These are phyloP conservation scores for Nothophoma quercina DNA, from an alignment of 2,329 filamentous ascomycete genomes.

Conservation along the genomic window DNA sequence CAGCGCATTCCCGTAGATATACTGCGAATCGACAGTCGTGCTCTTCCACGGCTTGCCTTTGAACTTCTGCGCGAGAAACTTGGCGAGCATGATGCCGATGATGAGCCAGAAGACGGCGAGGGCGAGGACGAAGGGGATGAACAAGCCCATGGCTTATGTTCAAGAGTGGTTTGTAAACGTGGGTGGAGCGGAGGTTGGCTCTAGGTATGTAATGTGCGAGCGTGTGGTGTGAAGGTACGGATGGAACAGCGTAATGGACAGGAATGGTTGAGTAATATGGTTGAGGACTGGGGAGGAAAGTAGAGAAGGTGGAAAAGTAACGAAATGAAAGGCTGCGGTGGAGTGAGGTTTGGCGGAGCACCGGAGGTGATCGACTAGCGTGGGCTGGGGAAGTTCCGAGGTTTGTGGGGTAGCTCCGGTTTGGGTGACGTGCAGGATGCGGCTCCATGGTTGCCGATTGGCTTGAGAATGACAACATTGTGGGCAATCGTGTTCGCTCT, in stretches of 20 bases:
- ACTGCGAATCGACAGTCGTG: neutral
- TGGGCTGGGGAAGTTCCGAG: slow-evolving; percentile 13
- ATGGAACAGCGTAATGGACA: neutral
- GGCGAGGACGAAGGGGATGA: slow-evolving; percentile 26
- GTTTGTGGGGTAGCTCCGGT: slow-evolving; percentile 22
- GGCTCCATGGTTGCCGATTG: slow-evolving; percentile 10
- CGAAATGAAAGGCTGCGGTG: too few species aligned
- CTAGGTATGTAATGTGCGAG: neutral
- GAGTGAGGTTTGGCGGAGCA: slow-evolving; percentile 12
- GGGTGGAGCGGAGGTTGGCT: too few species aligned
- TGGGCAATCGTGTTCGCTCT: too few species aligned
- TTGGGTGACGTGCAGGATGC: slow-evolving; percentile 1
- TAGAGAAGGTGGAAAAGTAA: neutral
- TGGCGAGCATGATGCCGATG: slow-evolving; percentile 27
- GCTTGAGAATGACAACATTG: too few species aligned
- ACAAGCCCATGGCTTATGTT: slow-evolving; percentile 8
- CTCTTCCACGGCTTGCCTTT: slow-evolving; percentile 14
- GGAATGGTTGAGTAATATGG: neutral
- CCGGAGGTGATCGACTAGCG: slow-evolving; percentile 22
- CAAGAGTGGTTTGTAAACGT: too few species aligned
- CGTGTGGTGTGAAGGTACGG: neutral
- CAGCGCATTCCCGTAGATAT: slow-evolving; percentile 2
- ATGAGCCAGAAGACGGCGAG: slow-evolving; percentile 26
- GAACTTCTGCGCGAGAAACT: slow-evolving; percentile 30
- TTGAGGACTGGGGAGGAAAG: neutral